Evolutionary conservation across 805 yeast genomes (phyloP).

Genomic region (Metschnikowia lochheadii): DNA sequence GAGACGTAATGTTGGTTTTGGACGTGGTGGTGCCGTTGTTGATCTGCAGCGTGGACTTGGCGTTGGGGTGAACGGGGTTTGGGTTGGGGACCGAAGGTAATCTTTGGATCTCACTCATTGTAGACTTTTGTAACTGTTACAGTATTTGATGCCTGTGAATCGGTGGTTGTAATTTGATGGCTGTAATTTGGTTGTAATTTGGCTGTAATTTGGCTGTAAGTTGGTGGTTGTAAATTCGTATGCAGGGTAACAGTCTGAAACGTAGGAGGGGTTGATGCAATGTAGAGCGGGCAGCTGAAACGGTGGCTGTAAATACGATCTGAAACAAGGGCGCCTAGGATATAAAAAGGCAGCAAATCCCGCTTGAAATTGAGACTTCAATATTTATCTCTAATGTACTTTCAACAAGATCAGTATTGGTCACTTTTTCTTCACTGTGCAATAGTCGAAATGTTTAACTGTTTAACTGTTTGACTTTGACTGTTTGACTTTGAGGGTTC

Average conservation of each 20-base stretch:
- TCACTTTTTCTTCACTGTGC: no score
- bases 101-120: conserved; percentile 20
- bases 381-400: no score
- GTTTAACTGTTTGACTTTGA: no score
- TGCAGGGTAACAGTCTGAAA: not conserved
- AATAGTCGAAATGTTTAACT: no score
- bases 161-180: not conserved
- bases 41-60: conserved; percentile 55
- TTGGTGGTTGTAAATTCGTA: not conserved
- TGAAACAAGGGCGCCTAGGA: not conserved
- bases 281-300: not conserved
- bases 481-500: no score
- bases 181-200: not conserved
- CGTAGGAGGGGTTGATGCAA: not conserved
- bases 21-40: conserved; percentile 62
- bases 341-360: not conserved
- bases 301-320: not conserved
- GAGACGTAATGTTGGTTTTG: conserved; percentile 56
- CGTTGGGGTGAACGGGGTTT: conserved; percentile 54
- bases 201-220: not conserved
- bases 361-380: no score
- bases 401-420: no score
- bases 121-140: no score
- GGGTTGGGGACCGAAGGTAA: conserved; percentile 18
- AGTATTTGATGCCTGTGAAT: no score